phyloP scores from a whole-genome alignment of 805 yeast genomes.

The Sugiyamaella lignohabitans region DNA sequence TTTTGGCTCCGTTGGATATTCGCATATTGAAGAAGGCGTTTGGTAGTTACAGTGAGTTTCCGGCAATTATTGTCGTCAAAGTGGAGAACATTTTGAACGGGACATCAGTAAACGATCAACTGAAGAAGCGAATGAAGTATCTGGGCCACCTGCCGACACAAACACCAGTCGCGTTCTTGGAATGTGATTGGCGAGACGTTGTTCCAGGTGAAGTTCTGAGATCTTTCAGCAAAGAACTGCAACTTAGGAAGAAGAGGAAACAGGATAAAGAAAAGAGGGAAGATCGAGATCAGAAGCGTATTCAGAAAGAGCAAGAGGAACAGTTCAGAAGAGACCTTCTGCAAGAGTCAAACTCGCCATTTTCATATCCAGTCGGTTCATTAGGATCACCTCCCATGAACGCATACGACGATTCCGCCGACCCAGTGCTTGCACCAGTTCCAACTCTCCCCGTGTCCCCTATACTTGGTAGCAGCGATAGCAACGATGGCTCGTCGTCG shows the following conservation, averaged over 20 bases:
- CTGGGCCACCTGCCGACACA: slow-evolving; percentile 80
- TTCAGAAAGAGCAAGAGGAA: slow-evolving; percentile 33
- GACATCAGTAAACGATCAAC: slow-evolving; percentile 53
- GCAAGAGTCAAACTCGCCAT: slow-evolving; percentile 13
- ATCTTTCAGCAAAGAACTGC: slow-evolving; percentile 24
- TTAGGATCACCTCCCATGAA: slow-evolving; percentile 6
- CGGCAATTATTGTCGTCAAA: slow-evolving; percentile 52
- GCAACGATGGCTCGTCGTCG: slow-evolving; percentile 8
- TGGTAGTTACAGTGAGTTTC: slow-evolving; percentile 59
- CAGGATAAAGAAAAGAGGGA: slow-evolving; percentile 24
- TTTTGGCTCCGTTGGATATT: slow-evolving; percentile 73
- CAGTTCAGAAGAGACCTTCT: slow-evolving; percentile 30
- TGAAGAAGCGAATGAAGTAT: slow-evolving; percentile 60
- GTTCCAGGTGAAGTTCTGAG: slow-evolving; percentile 25
- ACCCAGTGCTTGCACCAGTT: slow-evolving; percentile 9
- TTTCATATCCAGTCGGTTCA: slow-evolving; percentile 3
- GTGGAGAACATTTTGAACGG: slow-evolving; percentile 70
- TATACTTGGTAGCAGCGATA: slow-evolving; percentile 1
- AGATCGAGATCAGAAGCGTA: slow-evolving; percentile 21
- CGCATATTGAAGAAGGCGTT: slow-evolving; percentile 61
- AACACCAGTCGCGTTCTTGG: slow-evolving; percentile 74
- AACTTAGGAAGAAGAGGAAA: slow-evolving; percentile 22
- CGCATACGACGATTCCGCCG: slow-evolving; percentile 6
- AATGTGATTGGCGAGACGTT: slow-evolving; percentile 68
- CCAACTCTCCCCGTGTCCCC: neutral